These are phyloP conservation scores for Lachancea dasiensis DNA, from an alignment of 805 yeast genomes.

Conservation along the genomic window DNA sequence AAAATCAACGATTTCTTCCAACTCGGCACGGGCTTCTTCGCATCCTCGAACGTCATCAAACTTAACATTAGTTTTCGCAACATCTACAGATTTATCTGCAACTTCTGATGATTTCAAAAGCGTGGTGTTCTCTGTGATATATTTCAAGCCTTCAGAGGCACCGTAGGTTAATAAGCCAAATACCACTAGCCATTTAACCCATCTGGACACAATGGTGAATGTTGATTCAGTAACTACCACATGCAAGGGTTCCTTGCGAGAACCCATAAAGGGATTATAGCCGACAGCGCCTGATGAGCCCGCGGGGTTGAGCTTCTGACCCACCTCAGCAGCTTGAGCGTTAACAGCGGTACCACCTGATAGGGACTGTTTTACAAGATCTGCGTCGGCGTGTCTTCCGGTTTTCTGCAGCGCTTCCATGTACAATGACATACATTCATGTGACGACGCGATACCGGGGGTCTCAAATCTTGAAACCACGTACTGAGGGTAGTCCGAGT, in stretches of 20 bases:
- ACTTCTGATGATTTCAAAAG: conserved; percentile 61
- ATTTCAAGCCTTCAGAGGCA: conserved; percentile 69
- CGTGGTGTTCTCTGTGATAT: conserved; percentile 71
- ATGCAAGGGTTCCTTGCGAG: conserved; percentile 79
- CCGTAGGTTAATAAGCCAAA: conserved; percentile 77
- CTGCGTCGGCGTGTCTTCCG: conserved; percentile 77
- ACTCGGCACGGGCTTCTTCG: conserved; percentile 96
- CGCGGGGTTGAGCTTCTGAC: too few relatives aligned
- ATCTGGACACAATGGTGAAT: conserved; percentile 68
- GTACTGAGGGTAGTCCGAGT: conserved; percentile 87
- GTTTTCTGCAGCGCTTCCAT: conserved; percentile 71
- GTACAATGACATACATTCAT: conserved; percentile 74
- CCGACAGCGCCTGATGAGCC: conserved; percentile 24
- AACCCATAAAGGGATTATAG: conserved; percentile 42
- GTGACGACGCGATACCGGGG: conserved; percentile 80
- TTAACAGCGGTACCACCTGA: conserved; percentile 35
- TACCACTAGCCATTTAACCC: conserved; percentile 86
- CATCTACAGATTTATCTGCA: conserved; percentile 75
- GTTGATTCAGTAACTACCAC: conserved; percentile 89
- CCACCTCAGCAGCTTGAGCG: conserved; percentile 21
- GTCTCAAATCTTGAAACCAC: conserved; percentile 93
- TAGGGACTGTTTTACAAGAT: conserved; percentile 47
- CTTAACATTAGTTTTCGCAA: conserved; percentile 75
- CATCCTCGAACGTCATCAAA: conserved; percentile 95
- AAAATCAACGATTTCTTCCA: conserved; percentile 97